Base-by-base conservation (phyloP, 176 grass and related monocot genomes). In the Lolium perenne region DNA sequence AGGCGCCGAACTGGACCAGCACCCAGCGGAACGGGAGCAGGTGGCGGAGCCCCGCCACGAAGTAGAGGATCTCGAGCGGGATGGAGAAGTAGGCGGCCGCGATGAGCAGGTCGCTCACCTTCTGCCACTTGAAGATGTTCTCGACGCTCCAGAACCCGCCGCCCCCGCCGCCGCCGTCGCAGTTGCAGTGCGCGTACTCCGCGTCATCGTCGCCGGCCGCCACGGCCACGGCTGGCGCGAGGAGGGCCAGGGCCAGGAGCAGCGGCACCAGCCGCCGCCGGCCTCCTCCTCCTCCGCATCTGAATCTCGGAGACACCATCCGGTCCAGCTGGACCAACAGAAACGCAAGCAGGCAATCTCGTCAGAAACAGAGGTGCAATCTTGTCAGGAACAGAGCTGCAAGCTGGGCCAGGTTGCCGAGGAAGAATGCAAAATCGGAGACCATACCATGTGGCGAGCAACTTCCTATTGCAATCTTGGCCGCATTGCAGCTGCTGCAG, bases 11-110 rank as follows among this genome's bases (percentile, higher is more conserved):
- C 76, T 95, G 97, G 32, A 98, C 81, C 10, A 98, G 88, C 82
- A 98, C 86, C 97, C 94, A 98, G 68, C 93, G 91, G 94, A 98
- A 94, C 61, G 97, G 97, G 82, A 98, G 93, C 23, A 95, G 88
- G 74, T 89, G 94, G 13, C 89, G 94, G 75, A 93, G 87, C 4
- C 94, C 92, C 0, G 90, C 88, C 11, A 93, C 92, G 71, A 98
- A 98, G 79, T 98, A 98, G 64, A 98, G 86, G 61, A 98, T 71
- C 71, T 98, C 97, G 1, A 98, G 92, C 10, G 97, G 90, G 86
- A 98, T 98, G 65, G 87, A 90, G 83, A 98, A 95, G 84, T 98
- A 98, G 26, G 97, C 94, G 10, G 92, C 79, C 2, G 97, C 94
- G 84, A 98, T 98, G 59, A 98, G 82, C 69, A 98, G 90, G 94